A percentile compares a stretch with the other conserved stretches of the same genome.
Evolutionary conservation across 2,329 filamentous ascomycete genomes (phyloP).

Genomic region (Decorospora gaudefroyi): DNA sequence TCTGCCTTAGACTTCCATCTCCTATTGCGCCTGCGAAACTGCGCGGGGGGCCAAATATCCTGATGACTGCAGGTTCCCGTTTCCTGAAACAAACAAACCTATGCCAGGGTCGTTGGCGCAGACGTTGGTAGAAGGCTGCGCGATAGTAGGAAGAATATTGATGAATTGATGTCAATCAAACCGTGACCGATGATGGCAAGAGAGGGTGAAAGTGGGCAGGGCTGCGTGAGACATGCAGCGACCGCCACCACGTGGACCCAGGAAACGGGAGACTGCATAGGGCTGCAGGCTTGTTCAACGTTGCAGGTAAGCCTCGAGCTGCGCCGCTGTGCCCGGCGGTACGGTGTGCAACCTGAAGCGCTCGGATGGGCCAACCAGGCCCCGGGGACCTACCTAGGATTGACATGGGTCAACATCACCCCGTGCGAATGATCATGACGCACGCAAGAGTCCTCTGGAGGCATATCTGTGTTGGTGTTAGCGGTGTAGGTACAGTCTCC

Average conservation of each 20-base stretch:
- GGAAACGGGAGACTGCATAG: slow-evolving; percentile 40
- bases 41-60: slow-evolving; percentile 20
- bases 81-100: slow-evolving; percentile 27
- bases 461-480: background rate
- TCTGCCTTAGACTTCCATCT: slow-evolving; percentile 12
- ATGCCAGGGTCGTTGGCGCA: slow-evolving; percentile 2
- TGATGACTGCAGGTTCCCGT: slow-evolving; percentile 23
- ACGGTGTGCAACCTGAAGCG: slow-evolving; percentile 9
- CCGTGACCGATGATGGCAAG: slow-evolving; percentile 3
- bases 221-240: slow-evolving; percentile 37
- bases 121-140: background rate
- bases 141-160: background rate
- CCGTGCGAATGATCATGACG: background rate
- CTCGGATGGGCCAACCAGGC: background rate
- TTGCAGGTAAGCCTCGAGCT: slow-evolving; percentile 33
- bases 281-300: slow-evolving; percentile 38
- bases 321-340: slow-evolving; percentile 17
- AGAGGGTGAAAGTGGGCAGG: slow-evolving; percentile 3
- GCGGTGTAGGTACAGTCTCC: slow-evolving; percentile 17
- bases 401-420: background rate
- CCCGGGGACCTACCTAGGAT: too few species aligned
- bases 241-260: slow-evolving; percentile 34
- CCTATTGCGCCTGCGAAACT: slow-evolving; percentile 11
- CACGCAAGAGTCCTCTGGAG: background rate
- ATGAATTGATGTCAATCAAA: slow-evolving; percentile 7